Base-by-base conservation (phyloP, 106 monocot genomes). In the Allium fistulosum region DNA sequence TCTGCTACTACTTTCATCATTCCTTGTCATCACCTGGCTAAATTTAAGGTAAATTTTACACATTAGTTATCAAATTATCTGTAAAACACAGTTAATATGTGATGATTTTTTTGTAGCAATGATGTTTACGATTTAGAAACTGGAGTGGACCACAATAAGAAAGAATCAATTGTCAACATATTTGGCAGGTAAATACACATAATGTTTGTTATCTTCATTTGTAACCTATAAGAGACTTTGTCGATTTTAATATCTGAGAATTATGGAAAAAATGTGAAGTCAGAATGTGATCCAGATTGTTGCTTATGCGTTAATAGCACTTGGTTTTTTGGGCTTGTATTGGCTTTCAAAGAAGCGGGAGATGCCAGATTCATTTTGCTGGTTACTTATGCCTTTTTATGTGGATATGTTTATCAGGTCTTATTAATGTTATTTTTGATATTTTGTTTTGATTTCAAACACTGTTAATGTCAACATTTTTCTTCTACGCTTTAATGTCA, bases 351-450 rank as follows among this genome's bases (percentile, higher is more conserved):
- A 61, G 69, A 87, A 73, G 84, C 89, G 26, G 69, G 89, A 66
- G 97, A 97, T 17, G 66, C 83, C 22, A 81, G 92, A 15, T 84
- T 84, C 74, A 78, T 91, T 70, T 80, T 97, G 69, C 70, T 92
- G 47, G 72, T 87, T 61, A 76, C 72, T 45, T 85, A 18, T 61
- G 88, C 97, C 48, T 84, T 97, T 60, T 18, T 92, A 0, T 97
- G 97, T 76, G 97, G 97, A 37, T 92, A 97, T 73, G 52, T 92
- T 75, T 97, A 97, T 82, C 97, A 97, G 97, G 97, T 97, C 11
- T 8, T 52, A 7, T 52, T 52, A 52, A 52, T 11, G 7, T 8
- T 52, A 52, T 52, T 52, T 52, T 11, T 11, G 52, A 52, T 11
- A 52, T 52, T 52, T 52, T n/a, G n/a, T 8, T 52, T 52, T 52